Base-by-base conservation (phyloP, 352 stramenopile species). In the Pythium brassicae region DNA sequence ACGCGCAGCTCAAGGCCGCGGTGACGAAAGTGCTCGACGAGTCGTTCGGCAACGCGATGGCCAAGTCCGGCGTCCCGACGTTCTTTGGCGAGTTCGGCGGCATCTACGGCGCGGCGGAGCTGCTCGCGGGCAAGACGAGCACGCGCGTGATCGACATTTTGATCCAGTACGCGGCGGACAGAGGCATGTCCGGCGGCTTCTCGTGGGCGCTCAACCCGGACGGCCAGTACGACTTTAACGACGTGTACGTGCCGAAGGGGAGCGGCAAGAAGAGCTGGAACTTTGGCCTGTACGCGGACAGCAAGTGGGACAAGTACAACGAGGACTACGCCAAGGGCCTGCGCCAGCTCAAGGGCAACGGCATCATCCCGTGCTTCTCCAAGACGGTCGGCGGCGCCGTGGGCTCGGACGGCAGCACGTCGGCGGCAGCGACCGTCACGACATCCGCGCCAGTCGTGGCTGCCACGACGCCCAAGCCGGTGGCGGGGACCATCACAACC, bases 41-140 rank as follows among this genome's bases (percentile, higher is more conserved):
- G 27, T 63, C 83, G 0, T 93, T 93, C 39, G 83, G 83, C 14
- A 73, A 80, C 8, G 65, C 66, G 1, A 67, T 90, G 22, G 73
- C 66, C n/a, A 67, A 67, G 15, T 65, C 37, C 12, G 74, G 72
- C 19, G 65, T 84, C 27, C 78, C 80, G 4, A 80, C 83, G 25
- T 87, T 91, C 53, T 91, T 86, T 54, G 83, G 83, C 20, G 80
- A 91, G 52, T 93, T 91, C 59, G 80, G 83, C 51, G 83, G 83
- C n/a, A 90, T 93, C 43, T 91, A 89, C 60, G 83, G 83, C 26
- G 49, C 51, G 3, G 66, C 63, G 0, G 80, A 93, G 66, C 35
- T 74, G 35, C 65, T 88, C 3, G 48, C 52, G 17, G 69, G 66
- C 9, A 78, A 88, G 46, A 90, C 80, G 19, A 90, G 78, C 20